Evolutionary conservation across 306 rosid genomes (phyloP).

Genomic region (Hylodesmum podocarpum): DNA sequence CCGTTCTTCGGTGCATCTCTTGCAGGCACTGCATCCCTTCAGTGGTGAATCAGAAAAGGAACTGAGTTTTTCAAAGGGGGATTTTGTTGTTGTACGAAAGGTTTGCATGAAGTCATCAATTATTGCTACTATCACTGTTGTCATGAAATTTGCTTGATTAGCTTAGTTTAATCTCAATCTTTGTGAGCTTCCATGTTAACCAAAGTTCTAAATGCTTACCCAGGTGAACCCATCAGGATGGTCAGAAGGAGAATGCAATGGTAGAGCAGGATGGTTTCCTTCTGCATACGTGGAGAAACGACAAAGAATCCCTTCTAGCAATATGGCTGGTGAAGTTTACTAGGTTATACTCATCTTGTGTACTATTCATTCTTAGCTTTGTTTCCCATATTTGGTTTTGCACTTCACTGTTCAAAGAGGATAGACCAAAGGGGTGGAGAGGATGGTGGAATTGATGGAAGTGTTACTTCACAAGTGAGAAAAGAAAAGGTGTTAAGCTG

Average conservation of each 20-base stretch:
- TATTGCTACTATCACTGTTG: not conserved
- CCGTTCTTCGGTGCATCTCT: slow-evolving; percentile 21
- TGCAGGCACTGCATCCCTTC: slow-evolving; percentile 82
- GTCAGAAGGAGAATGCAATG: slow-evolving; percentile 98
- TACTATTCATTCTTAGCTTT: slow-evolving; percentile 22
- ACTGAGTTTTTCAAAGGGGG: slow-evolving; percentile 84
- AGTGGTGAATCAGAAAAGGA: slow-evolving; percentile 79
- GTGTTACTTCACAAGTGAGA: slow-evolving; percentile 12
- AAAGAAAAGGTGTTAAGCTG: slow-evolving; percentile 10
- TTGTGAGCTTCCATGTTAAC: not conserved
- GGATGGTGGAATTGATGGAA: slow-evolving; percentile 20
- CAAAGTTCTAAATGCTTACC: slow-evolving; percentile 11
- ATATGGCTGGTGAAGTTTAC: slow-evolving; percentile 55
- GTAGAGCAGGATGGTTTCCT: slow-evolving; percentile 95
- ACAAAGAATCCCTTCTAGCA: slow-evolving; percentile 67
- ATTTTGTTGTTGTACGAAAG: slow-evolving; percentile 88
- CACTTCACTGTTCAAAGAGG: not conserved
- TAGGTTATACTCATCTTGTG: slow-evolving; percentile 31
- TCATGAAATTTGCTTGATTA: slow-evolving; percentile 7
- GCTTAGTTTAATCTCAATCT: slow-evolving; percentile 2
- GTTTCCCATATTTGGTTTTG: slow-evolving; percentile 27
- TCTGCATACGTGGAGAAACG: slow-evolving; percentile 81
- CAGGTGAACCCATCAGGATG: slow-evolving; percentile 87
- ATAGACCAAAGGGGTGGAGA: slow-evolving; percentile 9
- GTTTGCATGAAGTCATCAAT: slow-evolving; percentile 34